These are phyloP conservation scores for Calonectria ilicicola DNA, from an alignment of 2,329 filamentous ascomycete genomes.

Conservation along the genomic window DNA sequence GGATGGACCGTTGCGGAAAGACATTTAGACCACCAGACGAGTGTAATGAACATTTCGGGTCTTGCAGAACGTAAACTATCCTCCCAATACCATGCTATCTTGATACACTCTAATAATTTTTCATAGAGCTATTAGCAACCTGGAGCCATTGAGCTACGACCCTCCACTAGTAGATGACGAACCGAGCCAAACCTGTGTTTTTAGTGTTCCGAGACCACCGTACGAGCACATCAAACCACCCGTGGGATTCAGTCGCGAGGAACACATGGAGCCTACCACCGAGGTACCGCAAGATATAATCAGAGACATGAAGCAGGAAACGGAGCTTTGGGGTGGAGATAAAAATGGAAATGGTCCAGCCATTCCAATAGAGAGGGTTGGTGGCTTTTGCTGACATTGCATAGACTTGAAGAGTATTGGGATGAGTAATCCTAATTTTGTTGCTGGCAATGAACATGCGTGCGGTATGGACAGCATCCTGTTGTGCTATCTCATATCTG, in stretches of 20 bases:
- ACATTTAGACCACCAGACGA: constrained; percentile 6
- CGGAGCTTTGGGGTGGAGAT: neutral
- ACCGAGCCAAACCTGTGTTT: neutral
- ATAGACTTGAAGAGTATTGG: neutral
- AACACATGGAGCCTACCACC: constrained; percentile 6
- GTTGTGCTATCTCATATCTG: neutral
- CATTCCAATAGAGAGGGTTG: neutral
- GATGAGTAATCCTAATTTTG: neutral
- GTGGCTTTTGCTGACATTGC: neutral
- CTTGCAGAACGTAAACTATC: constrained; percentile 20
- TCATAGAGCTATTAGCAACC: constrained; percentile 10
- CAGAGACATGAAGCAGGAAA: neutral
- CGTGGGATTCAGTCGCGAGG: neutral
- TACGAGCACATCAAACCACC: constrained; percentile 19
- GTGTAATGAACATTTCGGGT: neutral
- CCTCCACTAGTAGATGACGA: constrained; percentile 17
- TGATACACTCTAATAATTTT: neutral
- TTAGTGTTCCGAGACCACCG: constrained; percentile 21
- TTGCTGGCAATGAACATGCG: neutral
- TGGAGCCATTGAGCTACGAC: constrained; percentile 18
- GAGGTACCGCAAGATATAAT: neutral
- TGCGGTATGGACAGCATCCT: neutral
- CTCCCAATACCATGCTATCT: neutral
- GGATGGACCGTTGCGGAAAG: constrained; percentile 33
- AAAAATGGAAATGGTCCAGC: neutral